Percentiles rank a stretch among this genome's conserved stretches.
Evolutionary conservation across 495 filamentous ascomycete genomes (phyloP).

Genomic region (Articulospora tetracladia): DNA sequence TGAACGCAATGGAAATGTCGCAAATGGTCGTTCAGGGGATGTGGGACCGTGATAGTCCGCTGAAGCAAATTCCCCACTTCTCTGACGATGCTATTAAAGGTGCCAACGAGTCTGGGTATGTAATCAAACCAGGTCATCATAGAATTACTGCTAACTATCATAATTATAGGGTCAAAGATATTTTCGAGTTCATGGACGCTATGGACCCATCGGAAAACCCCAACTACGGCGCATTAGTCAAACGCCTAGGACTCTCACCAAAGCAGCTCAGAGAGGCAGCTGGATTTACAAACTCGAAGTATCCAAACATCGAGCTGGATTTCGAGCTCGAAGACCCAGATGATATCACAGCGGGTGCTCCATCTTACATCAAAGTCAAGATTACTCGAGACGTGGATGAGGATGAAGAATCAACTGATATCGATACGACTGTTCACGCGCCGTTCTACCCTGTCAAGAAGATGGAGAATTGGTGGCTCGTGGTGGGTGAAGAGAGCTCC

Average conservation of each 20-base stretch:
- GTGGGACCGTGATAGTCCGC: constrained; percentile 96
- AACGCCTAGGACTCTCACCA: constrained; percentile 73
- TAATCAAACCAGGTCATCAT: constrained; percentile 17
- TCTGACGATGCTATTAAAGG: constrained; percentile 76
- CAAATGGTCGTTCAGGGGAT: constrained; percentile 99
- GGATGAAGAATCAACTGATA: constrained; percentile 58
- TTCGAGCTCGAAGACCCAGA: constrained; percentile 83
- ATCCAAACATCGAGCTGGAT: constrained; percentile 87
- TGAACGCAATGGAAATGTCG: constrained; percentile 98
- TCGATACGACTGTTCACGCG: constrained; percentile 84
- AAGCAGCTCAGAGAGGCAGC: constrained; percentile 84
- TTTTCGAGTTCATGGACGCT: constrained; percentile 97
- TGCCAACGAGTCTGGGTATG: constrained; percentile 74
- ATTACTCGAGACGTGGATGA: constrained; percentile 77
- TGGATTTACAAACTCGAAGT: constrained; percentile 93
- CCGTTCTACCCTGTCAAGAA: constrained; percentile 92
- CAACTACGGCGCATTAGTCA: constrained; percentile 69
- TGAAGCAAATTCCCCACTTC: constrained; percentile 98
- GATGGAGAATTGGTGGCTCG: constrained; percentile 96
- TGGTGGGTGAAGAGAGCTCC: constrained; percentile 86
- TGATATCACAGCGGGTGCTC: constrained; percentile 70
- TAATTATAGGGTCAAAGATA: constrained; percentile 67
- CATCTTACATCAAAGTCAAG: constrained; percentile 79
- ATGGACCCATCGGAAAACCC: constrained; percentile 93
- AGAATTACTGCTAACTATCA: constrained; percentile 32